Evolutionary conservation across 352 stramenopile species (phyloP).

Genomic region (Pythium insidiosum): DNA sequence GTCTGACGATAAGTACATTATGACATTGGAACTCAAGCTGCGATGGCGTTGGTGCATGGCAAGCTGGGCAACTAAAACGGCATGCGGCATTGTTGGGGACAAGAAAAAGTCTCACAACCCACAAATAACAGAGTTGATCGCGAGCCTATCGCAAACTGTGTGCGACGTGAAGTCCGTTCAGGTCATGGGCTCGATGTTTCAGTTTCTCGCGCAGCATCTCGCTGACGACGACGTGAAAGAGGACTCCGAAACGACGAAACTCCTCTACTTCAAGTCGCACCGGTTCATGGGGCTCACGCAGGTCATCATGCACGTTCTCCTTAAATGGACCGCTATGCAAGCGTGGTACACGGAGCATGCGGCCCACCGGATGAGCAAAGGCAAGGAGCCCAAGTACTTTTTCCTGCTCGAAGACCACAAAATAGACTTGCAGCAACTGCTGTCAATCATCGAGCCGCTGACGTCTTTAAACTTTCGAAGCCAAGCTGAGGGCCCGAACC

Average conservation of each 20-base stretch:
- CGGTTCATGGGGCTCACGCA: constrained; percentile 1
- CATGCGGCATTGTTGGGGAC: constrained; percentile 14
- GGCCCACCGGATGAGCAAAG: not conserved
- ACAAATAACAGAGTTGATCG: constrained; percentile 11
- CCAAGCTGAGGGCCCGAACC: not conserved
- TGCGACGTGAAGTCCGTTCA: constrained; percentile 8
- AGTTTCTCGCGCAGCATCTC: not conserved
- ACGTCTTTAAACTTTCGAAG: not conserved
- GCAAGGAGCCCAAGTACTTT: not conserved
- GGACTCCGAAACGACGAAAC: not conserved
- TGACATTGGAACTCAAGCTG: constrained; percentile 8
- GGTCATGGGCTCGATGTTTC: constrained; percentile 6
- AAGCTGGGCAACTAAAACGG: constrained; percentile 15
- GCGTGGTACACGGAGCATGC: not conserved
- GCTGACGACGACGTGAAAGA: not conserved
- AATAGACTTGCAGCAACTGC: not conserved
- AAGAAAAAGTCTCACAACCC: constrained; percentile 7
- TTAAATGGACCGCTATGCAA: not conserved
- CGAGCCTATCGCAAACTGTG: constrained; percentile 7
- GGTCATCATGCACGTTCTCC: not conserved
- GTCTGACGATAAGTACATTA: constrained; percentile 13
- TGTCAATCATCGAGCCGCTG: constrained; percentile 5
- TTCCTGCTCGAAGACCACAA: constrained; percentile 1
- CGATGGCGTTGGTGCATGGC: constrained; percentile 14
- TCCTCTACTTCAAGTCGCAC: not conserved